phyloP scores from a whole-genome alignment of 2,329 filamentous ascomycete genomes.

The Byssochlamys sp. region DNA sequence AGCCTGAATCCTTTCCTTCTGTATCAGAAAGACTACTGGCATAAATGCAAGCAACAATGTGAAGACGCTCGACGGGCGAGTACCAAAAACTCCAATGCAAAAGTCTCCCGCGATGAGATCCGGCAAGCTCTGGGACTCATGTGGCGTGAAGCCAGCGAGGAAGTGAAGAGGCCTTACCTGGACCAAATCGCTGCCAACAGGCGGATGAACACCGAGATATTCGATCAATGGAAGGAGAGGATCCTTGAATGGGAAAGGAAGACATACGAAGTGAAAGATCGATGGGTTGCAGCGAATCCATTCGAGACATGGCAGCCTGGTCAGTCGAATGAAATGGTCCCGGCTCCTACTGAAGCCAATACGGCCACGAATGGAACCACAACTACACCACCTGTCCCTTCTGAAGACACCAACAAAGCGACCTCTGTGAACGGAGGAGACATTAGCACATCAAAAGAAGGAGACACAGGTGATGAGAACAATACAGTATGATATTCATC shows the following conservation, averaged over 20 bases:
- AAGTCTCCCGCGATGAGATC: slow-evolving; percentile 61
- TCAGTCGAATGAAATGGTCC: background rate
- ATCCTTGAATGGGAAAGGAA: slow-evolving; percentile 43
- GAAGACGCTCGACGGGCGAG: slow-evolving; percentile 58
- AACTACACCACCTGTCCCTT: background rate
- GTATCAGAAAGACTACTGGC: slow-evolving; percentile 69
- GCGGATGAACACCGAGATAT: slow-evolving; percentile 52
- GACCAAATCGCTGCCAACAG: slow-evolving; percentile 65
- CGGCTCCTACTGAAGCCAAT: background rate
- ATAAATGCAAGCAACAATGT: slow-evolving; percentile 53
- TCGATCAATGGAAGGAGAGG: slow-evolving; percentile 62
- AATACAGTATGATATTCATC: background rate
- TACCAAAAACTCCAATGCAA: slow-evolving; percentile 58
- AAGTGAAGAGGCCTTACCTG: slow-evolving; percentile 66
- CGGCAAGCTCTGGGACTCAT: slow-evolving; percentile 76
- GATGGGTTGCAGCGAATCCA: slow-evolving; percentile 31
- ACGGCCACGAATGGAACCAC: background rate
- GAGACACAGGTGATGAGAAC: background rate
- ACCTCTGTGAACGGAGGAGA: background rate
- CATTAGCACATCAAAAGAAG: background rate
- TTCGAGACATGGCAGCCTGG: slow-evolving; percentile 22
- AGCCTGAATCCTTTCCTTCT: slow-evolving; percentile 79
- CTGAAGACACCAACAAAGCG: background rate
- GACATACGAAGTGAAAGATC: slow-evolving; percentile 29
- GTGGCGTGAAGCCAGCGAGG: slow-evolving; percentile 70